Evolutionary conservation across 176 grass and related monocot species (phyloP).

Genomic region (Triticum turgidum): DNA sequence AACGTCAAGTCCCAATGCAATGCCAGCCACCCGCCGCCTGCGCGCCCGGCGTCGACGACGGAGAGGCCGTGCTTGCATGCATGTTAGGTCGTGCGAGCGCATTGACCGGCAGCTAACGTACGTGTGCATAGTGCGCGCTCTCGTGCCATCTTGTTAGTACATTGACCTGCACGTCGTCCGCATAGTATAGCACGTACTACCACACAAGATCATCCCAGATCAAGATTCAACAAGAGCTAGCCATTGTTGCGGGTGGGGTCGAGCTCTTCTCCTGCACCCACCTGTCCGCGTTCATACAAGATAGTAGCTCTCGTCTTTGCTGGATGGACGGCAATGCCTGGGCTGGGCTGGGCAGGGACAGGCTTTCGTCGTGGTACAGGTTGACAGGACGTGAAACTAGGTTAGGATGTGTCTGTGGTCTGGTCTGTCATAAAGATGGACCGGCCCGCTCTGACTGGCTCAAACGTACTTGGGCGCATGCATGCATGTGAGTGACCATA

Average conservation of each 20-base stretch:
- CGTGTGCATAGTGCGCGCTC: background rate
- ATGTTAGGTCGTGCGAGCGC: background rate
- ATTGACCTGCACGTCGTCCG: background rate
- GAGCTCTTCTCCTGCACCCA: background rate
- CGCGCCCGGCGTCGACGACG: background rate
- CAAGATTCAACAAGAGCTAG: background rate
- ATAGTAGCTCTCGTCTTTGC: background rate
- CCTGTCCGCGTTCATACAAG: background rate
- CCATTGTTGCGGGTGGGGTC: background rate
- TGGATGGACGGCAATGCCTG: background rate
- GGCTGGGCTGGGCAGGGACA: background rate
- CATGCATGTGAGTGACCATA: slow-evolving; percentile 46
- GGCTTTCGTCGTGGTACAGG: slow-evolving; percentile 42
- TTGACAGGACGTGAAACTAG: slow-evolving; percentile 62
- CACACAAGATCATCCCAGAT: background rate
- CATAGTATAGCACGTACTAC: background rate
- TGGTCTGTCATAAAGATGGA: slow-evolving; percentile 11
- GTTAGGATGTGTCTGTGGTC: slow-evolving; percentile 20
- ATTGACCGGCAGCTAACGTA: background rate
- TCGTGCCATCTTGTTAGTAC: background rate
- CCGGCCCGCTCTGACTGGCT: background rate
- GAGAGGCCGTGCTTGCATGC: background rate
- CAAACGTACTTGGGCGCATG: slow-evolving; percentile 32
- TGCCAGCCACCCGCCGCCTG: background rate
- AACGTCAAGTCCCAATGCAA: background rate